These are phyloP conservation scores for Eucalyptus regnans DNA, from an alignment of 345 rosid genomes.

Conservation along the genomic window DNA sequence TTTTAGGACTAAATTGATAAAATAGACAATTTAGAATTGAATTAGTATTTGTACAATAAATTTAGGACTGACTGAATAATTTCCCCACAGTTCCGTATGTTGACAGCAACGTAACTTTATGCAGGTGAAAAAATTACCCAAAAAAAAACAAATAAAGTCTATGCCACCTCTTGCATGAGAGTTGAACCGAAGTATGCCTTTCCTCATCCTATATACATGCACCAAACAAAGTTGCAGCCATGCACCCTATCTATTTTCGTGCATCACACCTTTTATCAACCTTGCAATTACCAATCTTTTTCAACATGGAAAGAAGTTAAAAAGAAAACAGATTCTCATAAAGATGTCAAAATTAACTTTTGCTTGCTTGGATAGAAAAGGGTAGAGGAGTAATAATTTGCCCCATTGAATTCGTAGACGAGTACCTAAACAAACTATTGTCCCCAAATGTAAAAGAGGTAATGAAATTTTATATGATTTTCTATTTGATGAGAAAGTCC, in stretches of 20 bases:
- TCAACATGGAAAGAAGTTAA: not conserved
- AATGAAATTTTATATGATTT: not conserved
- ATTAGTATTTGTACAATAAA: not conserved
- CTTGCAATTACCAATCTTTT: not conserved
- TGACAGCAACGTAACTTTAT: not conserved
- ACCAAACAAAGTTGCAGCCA: not conserved
- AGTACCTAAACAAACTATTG: not conserved
- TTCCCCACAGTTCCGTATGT: not conserved
- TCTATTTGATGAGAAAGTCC: not conserved
- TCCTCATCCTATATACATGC: not conserved
- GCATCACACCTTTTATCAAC: not conserved
- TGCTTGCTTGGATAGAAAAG: not conserved
- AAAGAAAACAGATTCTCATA: not conserved
- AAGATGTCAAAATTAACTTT: not conserved
- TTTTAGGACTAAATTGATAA: not conserved
- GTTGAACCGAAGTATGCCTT: not conserved
- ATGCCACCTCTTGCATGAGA: not conserved
- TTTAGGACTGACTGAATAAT: rapidly evolving
- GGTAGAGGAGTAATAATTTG: not conserved
- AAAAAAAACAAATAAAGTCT: too few species aligned
- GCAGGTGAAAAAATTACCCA: not conserved
- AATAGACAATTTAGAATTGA: not conserved
- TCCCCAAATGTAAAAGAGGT: not conserved
- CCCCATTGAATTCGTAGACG: not conserved
- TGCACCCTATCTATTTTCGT: not conserved